Conservation (phyloP, 208 protist species). For the Leishmania mexicana region DNA sequence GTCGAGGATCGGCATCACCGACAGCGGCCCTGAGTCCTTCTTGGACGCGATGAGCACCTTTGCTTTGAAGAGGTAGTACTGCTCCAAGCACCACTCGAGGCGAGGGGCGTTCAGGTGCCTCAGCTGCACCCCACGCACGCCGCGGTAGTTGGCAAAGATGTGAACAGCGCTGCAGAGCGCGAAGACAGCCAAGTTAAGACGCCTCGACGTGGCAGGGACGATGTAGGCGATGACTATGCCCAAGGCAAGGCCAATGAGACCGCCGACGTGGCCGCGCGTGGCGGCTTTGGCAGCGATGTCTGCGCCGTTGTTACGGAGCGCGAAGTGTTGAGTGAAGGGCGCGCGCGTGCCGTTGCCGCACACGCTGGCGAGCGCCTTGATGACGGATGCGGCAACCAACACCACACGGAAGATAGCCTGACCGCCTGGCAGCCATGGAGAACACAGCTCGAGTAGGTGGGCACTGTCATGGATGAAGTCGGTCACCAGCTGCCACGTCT, state of each 20-base stretch:
- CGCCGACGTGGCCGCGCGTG: conserved; percentile 50
- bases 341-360: conserved; percentile 40
- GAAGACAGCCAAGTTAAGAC: conserved; percentile 35
- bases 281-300: conserved; percentile 57
- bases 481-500: conserved; percentile 63
- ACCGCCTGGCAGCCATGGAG: conserved; percentile 27
- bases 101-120: conserved; percentile 55
- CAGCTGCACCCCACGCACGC: conserved; percentile 35
- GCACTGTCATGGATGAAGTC: conserved; percentile 60
- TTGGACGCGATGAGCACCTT: not conserved
- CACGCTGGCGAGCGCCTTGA: conserved; percentile 54
- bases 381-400: conserved; percentile 31
- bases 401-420: conserved; percentile 34
- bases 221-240: conserved; percentile 33
- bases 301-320: conserved; percentile 50
- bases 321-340: conserved; percentile 65
- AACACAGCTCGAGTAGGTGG: conserved; percentile 45
- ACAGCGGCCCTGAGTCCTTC: conserved; percentile 11
- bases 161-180: conserved; percentile 37
- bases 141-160: conserved; percentile 44
- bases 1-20: conserved; percentile 20
- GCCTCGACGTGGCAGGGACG: conserved; percentile 32
- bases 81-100: conserved; percentile 45
- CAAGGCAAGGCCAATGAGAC: conserved; percentile 46
- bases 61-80: conserved; percentile 12